phyloP scores from a whole-genome alignment of 1,284 basidiomycete genomes.

The Cerrena zonata region DNA sequence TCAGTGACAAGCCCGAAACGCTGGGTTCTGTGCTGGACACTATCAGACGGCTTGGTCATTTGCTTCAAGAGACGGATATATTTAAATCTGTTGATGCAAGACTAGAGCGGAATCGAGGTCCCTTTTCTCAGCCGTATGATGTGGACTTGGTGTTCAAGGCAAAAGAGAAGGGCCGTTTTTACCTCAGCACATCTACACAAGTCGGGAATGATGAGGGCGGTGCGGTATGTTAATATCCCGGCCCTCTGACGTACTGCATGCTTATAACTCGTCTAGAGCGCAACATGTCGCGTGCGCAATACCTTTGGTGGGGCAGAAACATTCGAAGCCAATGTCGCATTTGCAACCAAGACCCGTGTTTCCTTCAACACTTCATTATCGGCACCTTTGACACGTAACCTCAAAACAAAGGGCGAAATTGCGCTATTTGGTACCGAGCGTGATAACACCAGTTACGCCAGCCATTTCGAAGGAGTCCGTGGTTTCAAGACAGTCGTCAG shows the following conservation, averaged over 20 bases:
- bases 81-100: slow-evolving; percentile 69
- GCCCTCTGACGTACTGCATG: not conserved
- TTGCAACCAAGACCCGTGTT: slow-evolving; percentile 84
- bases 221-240: slow-evolving; percentile 51
- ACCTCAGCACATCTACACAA: slow-evolving; percentile 84
- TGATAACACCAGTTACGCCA: slow-evolving; percentile 68
- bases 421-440: slow-evolving; percentile 58
- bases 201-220: slow-evolving; percentile 91
- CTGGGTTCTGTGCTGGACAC: slow-evolving; percentile 66
- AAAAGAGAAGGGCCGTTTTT: slow-evolving; percentile 74
- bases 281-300: slow-evolving; percentile 79
- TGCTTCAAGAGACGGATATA: slow-evolving; percentile 68
- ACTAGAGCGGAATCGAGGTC: slow-evolving; percentile 60
- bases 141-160: slow-evolving; percentile 83
- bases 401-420: slow-evolving; percentile 59
- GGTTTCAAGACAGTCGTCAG: slow-evolving; percentile 63
- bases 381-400: slow-evolving; percentile 51
- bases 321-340: slow-evolving; percentile 76
- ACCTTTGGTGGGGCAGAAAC: slow-evolving; percentile 89
- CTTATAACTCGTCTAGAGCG: slow-evolving; percentile 44
- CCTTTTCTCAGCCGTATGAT: slow-evolving; percentile 57
- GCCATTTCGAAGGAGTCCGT: slow-evolving; percentile 61
- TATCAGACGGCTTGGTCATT: slow-evolving; percentile 58
- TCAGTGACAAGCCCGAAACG: slow-evolving; percentile 30
- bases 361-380: slow-evolving; percentile 70